Conservation (phyloP, 2,329 filamentous ascomycete species). For the Apiospora malaysiana region DNA sequence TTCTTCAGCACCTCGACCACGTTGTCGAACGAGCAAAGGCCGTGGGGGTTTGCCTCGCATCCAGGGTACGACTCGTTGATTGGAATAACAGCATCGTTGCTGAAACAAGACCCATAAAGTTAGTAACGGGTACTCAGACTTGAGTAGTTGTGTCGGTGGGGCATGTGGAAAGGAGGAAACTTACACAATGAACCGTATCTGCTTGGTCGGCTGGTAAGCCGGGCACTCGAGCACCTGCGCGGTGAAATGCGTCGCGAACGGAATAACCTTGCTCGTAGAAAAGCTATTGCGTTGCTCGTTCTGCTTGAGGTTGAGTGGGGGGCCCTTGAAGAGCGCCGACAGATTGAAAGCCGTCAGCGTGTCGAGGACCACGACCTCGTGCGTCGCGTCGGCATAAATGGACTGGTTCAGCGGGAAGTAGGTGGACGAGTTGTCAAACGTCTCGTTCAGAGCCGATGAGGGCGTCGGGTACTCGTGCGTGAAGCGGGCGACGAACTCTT, state of each 20-base stretch:
- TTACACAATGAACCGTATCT: constrained; percentile 42
- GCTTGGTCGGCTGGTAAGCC: constrained; percentile 39
- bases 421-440: constrained; percentile 46
- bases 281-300: constrained; percentile 36
- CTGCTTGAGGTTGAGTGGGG: constrained; percentile 30
- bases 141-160: no score
- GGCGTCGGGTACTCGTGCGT: constrained; percentile 37
- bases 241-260: constrained; percentile 42
- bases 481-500: constrained; percentile 42
- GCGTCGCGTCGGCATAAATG: constrained; percentile 49
- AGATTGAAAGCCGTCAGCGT: constrained; percentile 41
- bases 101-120: constrained; percentile 19
- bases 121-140: not conserved
- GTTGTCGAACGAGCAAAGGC: constrained; percentile 41
- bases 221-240: constrained; percentile 41
- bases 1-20: constrained; percentile 38
- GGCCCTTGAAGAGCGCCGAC: constrained; percentile 38
- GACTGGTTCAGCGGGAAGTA: constrained; percentile 51
- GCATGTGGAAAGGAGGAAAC: constrained; percentile 8
- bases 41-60: constrained; percentile 35
- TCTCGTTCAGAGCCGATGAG: constrained; percentile 38
- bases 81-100: constrained; percentile 42
- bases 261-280: constrained; percentile 39
- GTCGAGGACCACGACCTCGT: constrained; percentile 46
- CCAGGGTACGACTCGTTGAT: constrained; percentile 36